Percentiles rank a stretch among this genome's conserved stretches.
These are phyloP conservation scores for Conoideocrella luteorostrata DNA, from an alignment of 2,329 filamentous ascomycete genomes.

Conservation along the genomic window DNA sequence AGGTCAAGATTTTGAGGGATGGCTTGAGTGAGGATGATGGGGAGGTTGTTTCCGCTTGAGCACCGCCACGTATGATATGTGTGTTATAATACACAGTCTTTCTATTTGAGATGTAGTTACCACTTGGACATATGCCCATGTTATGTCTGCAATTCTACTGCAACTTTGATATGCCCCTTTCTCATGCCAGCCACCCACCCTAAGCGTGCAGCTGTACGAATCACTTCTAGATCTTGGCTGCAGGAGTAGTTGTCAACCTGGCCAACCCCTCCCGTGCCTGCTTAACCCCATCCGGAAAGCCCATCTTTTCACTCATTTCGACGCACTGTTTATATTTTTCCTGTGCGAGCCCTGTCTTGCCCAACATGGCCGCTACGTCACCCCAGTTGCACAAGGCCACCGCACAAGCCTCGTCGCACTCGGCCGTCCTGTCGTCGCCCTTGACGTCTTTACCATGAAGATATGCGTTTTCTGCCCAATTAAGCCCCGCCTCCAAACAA, in stretches of 20 bases:
- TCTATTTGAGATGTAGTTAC: too few relatives aligned
- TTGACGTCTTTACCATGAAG: conserved; percentile 58
- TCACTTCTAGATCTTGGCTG: background rate
- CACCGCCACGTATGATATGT: background rate
- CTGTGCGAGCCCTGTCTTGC: conserved; percentile 57
- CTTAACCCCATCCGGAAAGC: conserved; percentile 43
- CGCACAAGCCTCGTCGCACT: conserved; percentile 79
- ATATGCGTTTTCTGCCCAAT: conserved; percentile 76
- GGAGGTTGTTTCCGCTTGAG: background rate
- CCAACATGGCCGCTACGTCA: conserved; percentile 72
- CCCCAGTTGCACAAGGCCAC: conserved; percentile 82
- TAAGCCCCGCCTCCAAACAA: conserved; percentile 62
- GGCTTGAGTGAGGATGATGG: conserved; percentile 43
- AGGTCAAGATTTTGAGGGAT: conserved; percentile 53
- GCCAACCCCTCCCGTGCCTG: conserved; percentile 48
- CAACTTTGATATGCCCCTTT: too few relatives aligned
- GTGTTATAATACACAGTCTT: too few relatives aligned
- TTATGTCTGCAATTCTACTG: too few relatives aligned
- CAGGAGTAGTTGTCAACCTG: conserved; percentile 17
- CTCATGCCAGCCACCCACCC: too few relatives aligned
- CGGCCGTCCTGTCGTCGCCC: conserved; percentile 60
- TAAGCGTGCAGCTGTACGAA: background rate
- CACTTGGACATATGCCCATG: too few relatives aligned
- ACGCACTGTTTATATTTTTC: conserved; percentile 64
- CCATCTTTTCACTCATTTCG: conserved; percentile 49